These are phyloP conservation scores for Carallia pectinifolia DNA, from an alignment of 345 rosid species.

Conservation along the genomic window DNA sequence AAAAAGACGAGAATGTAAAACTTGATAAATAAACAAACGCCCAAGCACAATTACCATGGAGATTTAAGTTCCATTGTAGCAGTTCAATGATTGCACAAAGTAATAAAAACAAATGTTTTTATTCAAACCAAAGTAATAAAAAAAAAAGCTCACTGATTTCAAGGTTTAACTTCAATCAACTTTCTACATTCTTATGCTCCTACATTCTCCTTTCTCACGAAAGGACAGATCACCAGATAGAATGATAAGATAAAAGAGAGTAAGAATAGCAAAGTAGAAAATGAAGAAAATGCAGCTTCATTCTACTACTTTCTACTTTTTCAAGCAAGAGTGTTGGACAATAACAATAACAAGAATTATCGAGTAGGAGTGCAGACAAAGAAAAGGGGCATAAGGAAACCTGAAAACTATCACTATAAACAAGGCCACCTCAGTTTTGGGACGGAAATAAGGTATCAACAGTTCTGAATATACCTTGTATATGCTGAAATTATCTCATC, in stretches of 20 bases:
- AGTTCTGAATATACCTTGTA: conserved; percentile 57
- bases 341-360: no score
- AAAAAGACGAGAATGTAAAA: background rate
- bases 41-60: background rate
- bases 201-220: background rate
- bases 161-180: no score
- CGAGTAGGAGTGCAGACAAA: background rate
- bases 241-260: background rate
- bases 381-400: background rate
- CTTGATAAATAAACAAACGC: background rate
- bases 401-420: no score
- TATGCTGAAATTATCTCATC: conserved; percentile 84
- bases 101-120: no score
- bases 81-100: no score
- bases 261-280: background rate
- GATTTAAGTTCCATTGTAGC: background rate
- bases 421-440: no score
- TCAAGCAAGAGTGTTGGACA: no score
- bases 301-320: no score
- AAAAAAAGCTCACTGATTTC: no score
- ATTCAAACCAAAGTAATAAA: no score
- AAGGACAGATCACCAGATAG: background rate
- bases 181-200: no score
- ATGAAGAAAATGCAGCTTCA: no score
- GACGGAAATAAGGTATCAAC: background rate